Percentiles rank a stretch among this genome's conserved stretches.
Evolutionary conservation across 495 filamentous ascomycete species (phyloP).

Genomic region (Penicillium malachiteum): DNA sequence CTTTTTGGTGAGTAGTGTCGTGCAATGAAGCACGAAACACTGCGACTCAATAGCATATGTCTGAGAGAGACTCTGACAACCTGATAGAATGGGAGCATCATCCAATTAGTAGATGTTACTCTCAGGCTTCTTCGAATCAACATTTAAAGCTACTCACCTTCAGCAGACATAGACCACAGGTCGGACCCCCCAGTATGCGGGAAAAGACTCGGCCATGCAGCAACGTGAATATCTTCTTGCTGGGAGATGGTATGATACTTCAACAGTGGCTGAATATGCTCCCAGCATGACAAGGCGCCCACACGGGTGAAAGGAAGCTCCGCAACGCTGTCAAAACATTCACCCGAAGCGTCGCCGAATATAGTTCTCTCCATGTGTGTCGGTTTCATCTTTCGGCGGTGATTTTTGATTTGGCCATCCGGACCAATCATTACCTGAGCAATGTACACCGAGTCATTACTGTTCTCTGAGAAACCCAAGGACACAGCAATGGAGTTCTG

Average conservation of each 20-base stretch:
- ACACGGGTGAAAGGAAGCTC: conserved; percentile 44
- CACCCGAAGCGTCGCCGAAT: conserved; percentile 54
- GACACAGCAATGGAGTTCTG: conserved; percentile 46
- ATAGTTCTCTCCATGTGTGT: conserved; percentile 64
- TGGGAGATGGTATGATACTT: conserved; percentile 56
- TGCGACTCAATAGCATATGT: conserved; percentile 26
- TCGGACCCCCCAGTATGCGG: conserved; percentile 19
- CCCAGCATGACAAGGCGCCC: conserved; percentile 54
- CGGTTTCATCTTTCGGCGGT: conserved; percentile 57
- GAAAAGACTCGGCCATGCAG: conserved; percentile 54
- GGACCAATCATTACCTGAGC: conserved; percentile 52
- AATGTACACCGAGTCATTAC: conserved; percentile 52
- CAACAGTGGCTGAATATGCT: conserved; percentile 59
- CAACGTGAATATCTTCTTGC: conserved; percentile 54
- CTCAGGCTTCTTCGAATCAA: neutral
- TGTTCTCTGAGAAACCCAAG: conserved; percentile 55
- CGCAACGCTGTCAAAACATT: conserved; percentile 41
- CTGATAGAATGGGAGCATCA: neutral
- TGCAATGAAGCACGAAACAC: conserved; percentile 20
- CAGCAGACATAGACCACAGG: conserved; percentile 36
- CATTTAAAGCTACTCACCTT: conserved; percentile 25
- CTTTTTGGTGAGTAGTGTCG: conserved; percentile 15
- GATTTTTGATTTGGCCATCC: conserved; percentile 43
- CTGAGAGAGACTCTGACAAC: conserved; percentile 10
- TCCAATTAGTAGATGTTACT: too few species aligned